phyloP scores from a whole-genome alignment of 306 rosid genomes.

The Cucumis sativus region Cucumber_9930_V3 NC_026661.2:10979001-10979500 shows the following conservation, averaged over 20 bases:
- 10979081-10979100: not conserved
- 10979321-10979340: not conserved
- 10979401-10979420: not conserved
- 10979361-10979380: constrained; percentile 1
- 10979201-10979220: not conserved
- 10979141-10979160: not conserved
- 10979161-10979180: not conserved
- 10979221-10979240: not conserved
- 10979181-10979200: not conserved
- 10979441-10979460: not conserved
- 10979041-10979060: not conserved
- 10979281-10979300: constrained; percentile 1
- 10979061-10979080: not conserved
- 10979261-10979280: not conserved
- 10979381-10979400: constrained; percentile 2
- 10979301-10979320: not conserved
- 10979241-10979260: constrained; percentile 5
- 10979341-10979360: not conserved
- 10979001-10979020: not conserved
- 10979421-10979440: not conserved
- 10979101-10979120: not conserved
- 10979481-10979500: constrained; percentile 6
- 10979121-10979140: not conserved
- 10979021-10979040: not conserved
- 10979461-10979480: constrained; percentile 4